These are phyloP conservation scores for Hanseniaspora lindneri DNA, from an alignment of 805 yeast species.

Conservation along the genomic window DNA sequence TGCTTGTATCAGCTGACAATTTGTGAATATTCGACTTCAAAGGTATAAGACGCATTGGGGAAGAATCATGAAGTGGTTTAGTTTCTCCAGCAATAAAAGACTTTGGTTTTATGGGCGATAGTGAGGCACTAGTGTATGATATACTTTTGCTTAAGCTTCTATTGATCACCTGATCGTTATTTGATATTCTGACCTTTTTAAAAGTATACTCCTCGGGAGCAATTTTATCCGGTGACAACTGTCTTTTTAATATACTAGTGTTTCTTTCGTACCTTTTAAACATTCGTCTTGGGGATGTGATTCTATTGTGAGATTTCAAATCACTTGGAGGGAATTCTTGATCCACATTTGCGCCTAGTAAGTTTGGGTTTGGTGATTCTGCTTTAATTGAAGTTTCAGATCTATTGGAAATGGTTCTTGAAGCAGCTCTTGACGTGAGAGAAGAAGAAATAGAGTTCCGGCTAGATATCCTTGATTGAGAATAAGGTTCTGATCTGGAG, in stretches of 20 bases:
- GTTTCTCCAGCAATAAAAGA: not conserved
- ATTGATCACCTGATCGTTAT: constrained; percentile 4
- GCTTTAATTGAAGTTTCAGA: not conserved
- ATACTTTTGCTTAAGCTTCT: not conserved
- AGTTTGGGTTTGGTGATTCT: not conserved
- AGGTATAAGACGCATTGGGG: not conserved
- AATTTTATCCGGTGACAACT: not conserved
- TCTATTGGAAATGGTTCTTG: not conserved
- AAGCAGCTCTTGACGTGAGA: not conserved
- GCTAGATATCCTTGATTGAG: constrained; percentile 10
- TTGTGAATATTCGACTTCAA: not conserved
- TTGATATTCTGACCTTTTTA: constrained; percentile 8
- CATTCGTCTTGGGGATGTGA: not conserved
- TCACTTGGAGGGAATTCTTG: not conserved
- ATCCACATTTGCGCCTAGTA: not conserved
- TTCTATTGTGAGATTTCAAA: not conserved
- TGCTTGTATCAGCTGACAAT: not conserved
- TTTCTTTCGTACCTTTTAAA: constrained; percentile 1
- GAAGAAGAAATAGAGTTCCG: not conserved
- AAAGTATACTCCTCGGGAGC: not conserved
- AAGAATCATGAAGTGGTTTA: not conserved
- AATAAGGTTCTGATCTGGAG: not conserved
- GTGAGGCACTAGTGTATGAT: not conserved
- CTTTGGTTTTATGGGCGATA: constrained; percentile 9
- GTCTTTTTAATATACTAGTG: constrained; percentile 1